Base-by-base conservation (phyloP, 2,329 filamentous ascomycete genomes). In the Colletotrichum costaricense region DNA sequence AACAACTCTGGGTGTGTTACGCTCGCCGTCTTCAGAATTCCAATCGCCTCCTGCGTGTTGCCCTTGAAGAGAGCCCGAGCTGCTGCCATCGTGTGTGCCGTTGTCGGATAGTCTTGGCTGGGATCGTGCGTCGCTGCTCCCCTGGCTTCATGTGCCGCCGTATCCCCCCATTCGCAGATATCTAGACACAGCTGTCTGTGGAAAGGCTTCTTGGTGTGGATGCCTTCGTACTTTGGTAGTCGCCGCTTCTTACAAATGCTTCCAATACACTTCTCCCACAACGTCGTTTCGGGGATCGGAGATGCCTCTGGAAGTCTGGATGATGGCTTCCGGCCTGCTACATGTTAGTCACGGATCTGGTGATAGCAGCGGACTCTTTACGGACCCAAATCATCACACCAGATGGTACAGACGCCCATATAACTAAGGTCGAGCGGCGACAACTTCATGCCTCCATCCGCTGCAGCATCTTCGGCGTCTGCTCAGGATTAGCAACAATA, bases 41-140 rank as follows among this genome's bases (percentile, higher is more conserved):
- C 88, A 8, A 95, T 88, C 2, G 94, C 93, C 67, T 92, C 86
- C 54, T 91, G 88, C 38, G 88, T 91, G 77, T 93, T 87, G 14
- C 93, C 93, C 69, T 92, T 89, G 80, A 96, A 94, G 1, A 96
- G 86, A 2, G 94, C 93, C 74, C 93, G 90, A 0, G 93, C 93
- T 26, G 95, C 93, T 12, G 92, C 92, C 86, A 93, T 94, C 63
- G 94, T 95, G 78, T 93, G 86, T 75, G 85, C 85, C 2, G 86
- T 86, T 1, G 88, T 89, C n/a, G 85, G 86, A 75, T 86, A 86
- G 71, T 87, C 87, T 1, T 85, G 80, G 56, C 86, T 82, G 14
- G 83, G 81, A 55, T 86, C 84, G 57, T 87, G 81, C 68, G 77
- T 86, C n/a, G 63, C 69, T 26, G 67, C 67, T 24, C 70, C 70